Base-by-base conservation (phyloP, 257 asterid species). In the Asclepias syriaca region DNA sequence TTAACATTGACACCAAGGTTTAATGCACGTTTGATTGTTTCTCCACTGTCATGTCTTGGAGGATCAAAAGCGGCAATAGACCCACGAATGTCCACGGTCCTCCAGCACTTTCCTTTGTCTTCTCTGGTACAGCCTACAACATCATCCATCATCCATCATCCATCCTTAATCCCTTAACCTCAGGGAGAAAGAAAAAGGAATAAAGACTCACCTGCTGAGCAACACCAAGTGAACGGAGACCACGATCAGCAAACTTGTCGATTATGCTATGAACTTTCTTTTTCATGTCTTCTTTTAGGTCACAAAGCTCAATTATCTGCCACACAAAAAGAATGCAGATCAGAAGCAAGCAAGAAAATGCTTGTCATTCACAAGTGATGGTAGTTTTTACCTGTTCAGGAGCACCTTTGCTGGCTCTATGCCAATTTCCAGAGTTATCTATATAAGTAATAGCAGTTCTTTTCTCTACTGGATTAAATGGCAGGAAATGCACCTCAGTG, bases 341-440 rank as follows among this genome's bases (percentile, higher is more conserved):
- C 66, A 29, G 27, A 40, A 40, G 1, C 46, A 40, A 40, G 9
- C 8, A 5, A 40, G 8, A 8, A 6, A 7, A 40, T 5, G 27
- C 27, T 24, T 24, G 27, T 24, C 27, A 24, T 24, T 24, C 27
- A 24, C 27, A 24, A 43, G 48, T 43, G 46, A 43, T 15, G 66
- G 37, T 5, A 1, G 32, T 5, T 24, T 65, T 70, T 75, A 92
- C 97, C 90, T 90, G 96, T 68, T 92, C 98, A 50, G 98, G 98
- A 65, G 98, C 98, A 79, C 98, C 98, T 84, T 92, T 92, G 88
- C 97, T 92, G 56, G 81, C 90, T 67, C 98, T 84, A 66, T 90
- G 95, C 98, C 89, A 85, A 75, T 90, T 88, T 18, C 96, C 97
- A 77, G 83, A 81, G 66, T 76, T 46, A 34, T 90, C 98, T 8